A percentile compares a stretch with the other conserved stretches of the same genome.
Conservation (phyloP, 192 early-diverging fungal genomes). For the Podochytrium sp. region DNA sequence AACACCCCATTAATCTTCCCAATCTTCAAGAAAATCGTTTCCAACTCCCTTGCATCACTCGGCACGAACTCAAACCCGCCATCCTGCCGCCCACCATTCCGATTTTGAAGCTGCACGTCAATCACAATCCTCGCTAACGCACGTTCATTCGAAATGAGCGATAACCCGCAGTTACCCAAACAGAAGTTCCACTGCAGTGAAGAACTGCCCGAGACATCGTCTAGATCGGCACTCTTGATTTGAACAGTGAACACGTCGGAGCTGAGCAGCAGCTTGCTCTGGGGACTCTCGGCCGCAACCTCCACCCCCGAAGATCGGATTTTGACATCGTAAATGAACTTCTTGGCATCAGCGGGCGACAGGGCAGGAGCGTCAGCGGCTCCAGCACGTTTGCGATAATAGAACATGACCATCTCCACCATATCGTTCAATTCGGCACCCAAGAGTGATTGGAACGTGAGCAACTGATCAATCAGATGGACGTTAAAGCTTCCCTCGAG, state of each 20-base stretch:
- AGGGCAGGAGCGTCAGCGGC: not conserved
- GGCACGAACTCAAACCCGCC: not conserved
- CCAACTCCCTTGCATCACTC: constrained; percentile 23
- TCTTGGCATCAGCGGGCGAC: not conserved
- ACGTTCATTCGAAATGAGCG: constrained; percentile 1
- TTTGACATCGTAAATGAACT: constrained; percentile 60
- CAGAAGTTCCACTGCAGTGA: constrained; percentile 2
- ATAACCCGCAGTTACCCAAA: not conserved
- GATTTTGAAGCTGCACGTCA: constrained; percentile 63
- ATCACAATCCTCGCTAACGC: constrained; percentile 69
- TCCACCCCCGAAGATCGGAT: constrained; percentile 63
- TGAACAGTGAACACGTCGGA: constrained; percentile 37
- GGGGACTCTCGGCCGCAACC: constrained; percentile 66
- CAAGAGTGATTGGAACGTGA: constrained; percentile 76
- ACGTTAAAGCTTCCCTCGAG: constrained; percentile 51
- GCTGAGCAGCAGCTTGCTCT: constrained; percentile 30
- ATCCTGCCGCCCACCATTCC: not conserved
- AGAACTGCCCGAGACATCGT: not conserved
- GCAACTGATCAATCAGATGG: constrained; percentile 75
- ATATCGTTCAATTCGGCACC: constrained; percentile 78
- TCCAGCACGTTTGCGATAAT: constrained; percentile 28
- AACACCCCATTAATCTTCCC: constrained; percentile 70
- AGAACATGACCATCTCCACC: constrained; percentile 65
- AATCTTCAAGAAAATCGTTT: constrained; percentile 57
- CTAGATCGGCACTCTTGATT: not conserved